A percentile compares a stretch with the other conserved stretches of the same genome.
These are phyloP conservation scores for Mycena rebaudengoi DNA, from an alignment of 768 basidiomycete genomes.

Conservation along the genomic window DNA sequence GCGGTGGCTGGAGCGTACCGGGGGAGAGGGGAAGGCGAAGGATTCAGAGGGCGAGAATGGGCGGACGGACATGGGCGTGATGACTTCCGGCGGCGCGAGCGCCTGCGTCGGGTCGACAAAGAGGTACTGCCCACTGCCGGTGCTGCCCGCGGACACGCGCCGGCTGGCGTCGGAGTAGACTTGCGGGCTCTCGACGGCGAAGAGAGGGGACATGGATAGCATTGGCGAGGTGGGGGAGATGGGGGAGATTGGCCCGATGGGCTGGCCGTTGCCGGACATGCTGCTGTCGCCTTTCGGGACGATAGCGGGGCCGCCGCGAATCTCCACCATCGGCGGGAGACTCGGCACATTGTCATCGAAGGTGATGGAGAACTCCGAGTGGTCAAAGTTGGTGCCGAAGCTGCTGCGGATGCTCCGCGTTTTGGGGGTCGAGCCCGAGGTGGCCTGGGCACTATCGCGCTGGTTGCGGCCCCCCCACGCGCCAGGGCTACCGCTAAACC, in stretches of 20 bases:
- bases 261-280: conserved; percentile 18
- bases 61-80: conserved; percentile 67
- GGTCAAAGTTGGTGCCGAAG: conserved; percentile 29
- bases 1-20: conserved; percentile 39
- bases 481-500: conserved; percentile 2
- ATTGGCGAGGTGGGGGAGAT: conserved; percentile 23
- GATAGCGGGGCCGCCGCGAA: conserved; percentile 46
- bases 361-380: conserved; percentile 25
- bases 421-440: conserved; percentile 8
- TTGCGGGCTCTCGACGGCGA: conserved; percentile 39
- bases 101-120: conserved; percentile 18
- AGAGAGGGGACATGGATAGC: conserved; percentile 39
- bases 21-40: conserved; percentile 75
- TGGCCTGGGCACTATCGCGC: conserved; percentile 19
- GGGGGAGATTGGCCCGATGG: conserved; percentile 20
- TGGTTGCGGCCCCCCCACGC: background rate
- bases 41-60: conserved; percentile 75
- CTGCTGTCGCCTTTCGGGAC: conserved; percentile 27
- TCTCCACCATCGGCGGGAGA: conserved; percentile 64
- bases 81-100: conserved; percentile 34
- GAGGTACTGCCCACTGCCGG: conserved; percentile 50
- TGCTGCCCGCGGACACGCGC: conserved; percentile 33
- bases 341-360: conserved; percentile 23
- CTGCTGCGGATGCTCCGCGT: conserved; percentile 22
- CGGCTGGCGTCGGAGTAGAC: conserved; percentile 24